Evolutionary conservation across 495 filamentous ascomycete species (phyloP).

Genomic region (Pyrenopolyporus hunteri): DNA sequence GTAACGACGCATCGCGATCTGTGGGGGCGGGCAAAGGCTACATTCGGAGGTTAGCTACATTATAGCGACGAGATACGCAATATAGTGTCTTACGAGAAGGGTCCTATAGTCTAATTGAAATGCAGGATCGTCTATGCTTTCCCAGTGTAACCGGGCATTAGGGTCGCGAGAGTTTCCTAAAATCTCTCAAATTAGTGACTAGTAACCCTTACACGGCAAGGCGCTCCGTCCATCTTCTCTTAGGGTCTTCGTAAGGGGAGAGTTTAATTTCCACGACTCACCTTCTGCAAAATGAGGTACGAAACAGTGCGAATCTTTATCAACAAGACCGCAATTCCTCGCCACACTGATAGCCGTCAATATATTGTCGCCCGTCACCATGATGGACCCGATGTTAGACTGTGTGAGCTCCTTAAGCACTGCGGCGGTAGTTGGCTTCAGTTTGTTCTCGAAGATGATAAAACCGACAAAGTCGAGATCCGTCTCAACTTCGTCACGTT

Average conservation of each 20-base stretch:
- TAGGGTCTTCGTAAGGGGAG: background rate
- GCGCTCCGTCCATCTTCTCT: background rate
- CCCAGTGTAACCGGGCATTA: constrained; percentile 78
- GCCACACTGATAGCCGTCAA: constrained; percentile 96
- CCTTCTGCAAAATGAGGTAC: constrained; percentile 86
- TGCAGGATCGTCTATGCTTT: constrained; percentile 84
- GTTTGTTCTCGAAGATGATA: constrained; percentile 98
- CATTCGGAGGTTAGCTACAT: constrained; percentile 39
- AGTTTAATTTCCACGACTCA: constrained; percentile 31
- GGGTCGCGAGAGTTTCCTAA: constrained; percentile 67
- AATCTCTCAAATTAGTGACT: constrained; percentile 3
- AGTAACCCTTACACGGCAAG: background rate
- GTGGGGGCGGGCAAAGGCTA: constrained; percentile 72
- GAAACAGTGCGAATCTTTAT: constrained; percentile 82
- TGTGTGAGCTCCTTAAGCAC: constrained; percentile 83
- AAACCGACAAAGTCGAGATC: constrained; percentile 89
- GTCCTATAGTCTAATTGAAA: constrained; percentile 78
- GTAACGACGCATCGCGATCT: constrained; percentile 79
- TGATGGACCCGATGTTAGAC: constrained; percentile 87
- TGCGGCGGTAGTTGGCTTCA: constrained; percentile 80
- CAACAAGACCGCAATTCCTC: constrained; percentile 85
- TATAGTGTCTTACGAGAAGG: constrained; percentile 60
- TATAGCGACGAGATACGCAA: background rate
- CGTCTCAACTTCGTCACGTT: constrained; percentile 79
- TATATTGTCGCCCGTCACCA: constrained; percentile 99